Evolutionary conservation across 768 basidiomycete genomes (phyloP).

Genomic region (Saitozyma sp.): DNA sequence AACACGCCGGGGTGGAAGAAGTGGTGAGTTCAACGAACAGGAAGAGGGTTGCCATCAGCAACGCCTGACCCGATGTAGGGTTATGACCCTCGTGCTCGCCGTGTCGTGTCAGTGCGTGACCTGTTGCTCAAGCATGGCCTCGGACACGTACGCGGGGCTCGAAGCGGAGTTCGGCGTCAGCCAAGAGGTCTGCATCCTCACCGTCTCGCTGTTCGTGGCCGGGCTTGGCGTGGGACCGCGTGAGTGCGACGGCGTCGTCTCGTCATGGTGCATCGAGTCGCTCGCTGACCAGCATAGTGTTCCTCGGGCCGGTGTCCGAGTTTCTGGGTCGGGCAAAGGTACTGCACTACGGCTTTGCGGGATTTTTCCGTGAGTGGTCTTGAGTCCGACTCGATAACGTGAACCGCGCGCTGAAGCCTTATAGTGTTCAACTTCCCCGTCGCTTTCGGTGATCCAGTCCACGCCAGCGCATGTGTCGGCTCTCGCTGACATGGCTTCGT

Average conservation of each 20-base stretch:
- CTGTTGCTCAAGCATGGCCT: slow-evolving; percentile 55
- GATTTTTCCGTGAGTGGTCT: slow-evolving; percentile 57
- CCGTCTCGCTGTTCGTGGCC: slow-evolving; percentile 57
- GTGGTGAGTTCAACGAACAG: slow-evolving; percentile 25
- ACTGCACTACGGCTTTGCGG: slow-evolving; percentile 63
- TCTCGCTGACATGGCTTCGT: not conserved
- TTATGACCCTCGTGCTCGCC: slow-evolving; percentile 29
- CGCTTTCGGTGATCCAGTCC: slow-evolving; percentile 57
- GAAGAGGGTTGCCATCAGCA: not conserved
- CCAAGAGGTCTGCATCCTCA: slow-evolving; percentile 59
- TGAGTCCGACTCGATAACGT: not conserved
- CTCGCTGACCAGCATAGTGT: slow-evolving; percentile 49
- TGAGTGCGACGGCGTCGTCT: slow-evolving; percentile 35
- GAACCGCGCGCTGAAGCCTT: not conserved
- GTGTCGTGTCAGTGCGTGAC: slow-evolving; percentile 43
- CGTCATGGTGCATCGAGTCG: not conserved
- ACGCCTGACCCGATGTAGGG: slow-evolving; percentile 16
- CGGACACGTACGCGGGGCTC: slow-evolving; percentile 66
- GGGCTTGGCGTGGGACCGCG: slow-evolving; percentile 45
- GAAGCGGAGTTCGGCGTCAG: slow-evolving; percentile 61
- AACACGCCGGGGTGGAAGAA: slow-evolving; percentile 35
- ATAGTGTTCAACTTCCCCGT: slow-evolving; percentile 66
- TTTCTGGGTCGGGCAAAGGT: slow-evolving; percentile 67
- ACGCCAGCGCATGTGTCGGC: slow-evolving; percentile 4
- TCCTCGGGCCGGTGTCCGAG: slow-evolving; percentile 56